phyloP scores from a whole-genome alignment of 1,284 basidiomycete genomes.

The Puccinia horiana region DNA sequence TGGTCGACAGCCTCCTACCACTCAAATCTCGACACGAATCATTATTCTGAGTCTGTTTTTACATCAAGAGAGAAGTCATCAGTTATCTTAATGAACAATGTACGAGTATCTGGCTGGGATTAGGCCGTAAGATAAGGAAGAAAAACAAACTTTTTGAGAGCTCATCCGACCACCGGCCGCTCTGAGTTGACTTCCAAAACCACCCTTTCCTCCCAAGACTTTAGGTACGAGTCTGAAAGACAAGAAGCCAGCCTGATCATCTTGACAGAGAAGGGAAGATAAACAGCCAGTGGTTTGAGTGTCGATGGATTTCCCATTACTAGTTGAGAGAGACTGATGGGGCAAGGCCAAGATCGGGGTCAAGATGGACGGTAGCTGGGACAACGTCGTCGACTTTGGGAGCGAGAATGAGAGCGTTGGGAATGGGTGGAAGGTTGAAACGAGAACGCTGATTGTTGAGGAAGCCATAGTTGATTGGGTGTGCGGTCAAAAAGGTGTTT shows the following conservation, averaged over 20 bases:
- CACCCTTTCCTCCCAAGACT: slow-evolving; percentile 88
- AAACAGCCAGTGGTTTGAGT: neutral
- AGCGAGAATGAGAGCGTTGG: slow-evolving; percentile 39
- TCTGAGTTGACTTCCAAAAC: slow-evolving; percentile 92
- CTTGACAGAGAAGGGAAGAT: slow-evolving; percentile 14
- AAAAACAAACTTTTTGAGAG: slow-evolving; percentile 73
- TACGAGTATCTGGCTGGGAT: neutral
- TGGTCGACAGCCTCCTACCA: slow-evolving; percentile 82
- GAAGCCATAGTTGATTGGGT: slow-evolving; percentile 13
- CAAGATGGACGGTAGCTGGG: slow-evolving; percentile 28
- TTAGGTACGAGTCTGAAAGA: slow-evolving; percentile 59
- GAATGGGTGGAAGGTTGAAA: slow-evolving; percentile 45
- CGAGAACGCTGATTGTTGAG: slow-evolving; percentile 30
- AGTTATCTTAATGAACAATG: neutral
- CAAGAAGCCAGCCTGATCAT: slow-evolving; percentile 2
- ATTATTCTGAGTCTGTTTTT: slow-evolving; percentile 69
- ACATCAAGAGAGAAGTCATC: slow-evolving; percentile 30
- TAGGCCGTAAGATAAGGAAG: neutral
- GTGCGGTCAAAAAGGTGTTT: too few relatives aligned
- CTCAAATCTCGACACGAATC: slow-evolving; percentile 92
- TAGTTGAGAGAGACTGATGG: slow-evolving; percentile 37
- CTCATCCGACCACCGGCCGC: slow-evolving; percentile 98
- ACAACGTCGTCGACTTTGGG: slow-evolving; percentile 20
- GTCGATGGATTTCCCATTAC: slow-evolving; percentile 36
- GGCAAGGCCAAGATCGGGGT: slow-evolving; percentile 9